Base-by-base conservation (phyloP, 805 yeast genomes). In the Spencermartinsiella europaea region DNA sequence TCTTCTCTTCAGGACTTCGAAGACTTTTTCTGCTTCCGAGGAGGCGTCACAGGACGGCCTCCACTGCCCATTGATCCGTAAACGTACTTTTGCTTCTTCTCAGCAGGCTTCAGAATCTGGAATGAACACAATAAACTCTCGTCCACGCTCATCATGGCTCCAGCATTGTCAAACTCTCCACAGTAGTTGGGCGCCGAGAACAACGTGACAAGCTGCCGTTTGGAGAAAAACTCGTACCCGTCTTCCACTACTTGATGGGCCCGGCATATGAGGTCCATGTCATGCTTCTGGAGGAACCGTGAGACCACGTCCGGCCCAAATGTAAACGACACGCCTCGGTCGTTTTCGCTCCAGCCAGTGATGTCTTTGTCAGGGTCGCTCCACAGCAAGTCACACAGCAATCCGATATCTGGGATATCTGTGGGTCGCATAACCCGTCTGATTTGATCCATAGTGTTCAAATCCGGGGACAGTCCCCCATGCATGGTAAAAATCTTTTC, bases 211-310 rank as follows among this genome's bases (percentile, higher is more conserved):
- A 91, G 77, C 70, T 91, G 98, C 64, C 98, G 84, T 68, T 91
- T 91, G 55, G 93, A 80, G 69, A 93, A 91, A 66, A 91, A 91
- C 73, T 91, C 98, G 69, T 93, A 91, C 56, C 99, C 99, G 69
- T 91, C 99, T 72, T 91, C 99, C 51, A 91, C 99, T 54, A 91
- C 99, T 72, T 91, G 98, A 75, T 91, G 99, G 40, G 98, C 98
- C 67, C 99, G 81, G 73, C 98, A 93, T 61, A 91, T 90, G 63
- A 91, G 80, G 69, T 93, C 98, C 93, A 91, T 86, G 66, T 91
- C 98, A 69, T 91, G 98, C 64, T 89, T 90, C 67, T 91, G 97
- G 66, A 93, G 73, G 67, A 91, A 91, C 69, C 98, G 77, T 56
- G 95, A 85, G 45, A 91, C 98, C 45, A 91, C 98, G 67, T 91